A percentile compares a stretch with the other conserved stretches of the same genome.
phyloP scores from a whole-genome alignment of 2,329 filamentous ascomycete genomes.

The Epichloe festucae region DNA sequence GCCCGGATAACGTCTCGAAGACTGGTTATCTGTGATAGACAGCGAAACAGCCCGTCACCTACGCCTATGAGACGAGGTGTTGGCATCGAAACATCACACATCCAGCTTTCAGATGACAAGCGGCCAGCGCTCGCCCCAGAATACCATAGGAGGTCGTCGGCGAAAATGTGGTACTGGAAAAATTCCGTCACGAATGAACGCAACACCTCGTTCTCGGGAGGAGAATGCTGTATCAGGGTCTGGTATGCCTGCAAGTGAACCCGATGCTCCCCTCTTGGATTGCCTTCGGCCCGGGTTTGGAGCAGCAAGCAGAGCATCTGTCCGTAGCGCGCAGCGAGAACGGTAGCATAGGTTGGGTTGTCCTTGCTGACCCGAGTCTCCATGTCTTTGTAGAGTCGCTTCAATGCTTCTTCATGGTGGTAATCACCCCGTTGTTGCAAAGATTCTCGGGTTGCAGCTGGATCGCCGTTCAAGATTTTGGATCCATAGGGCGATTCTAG shows the following conservation, averaged over 20 bases:
- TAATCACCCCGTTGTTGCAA: conserved; percentile 39
- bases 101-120: conserved; percentile 32
- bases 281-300: conserved; percentile 43
- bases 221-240: conserved; percentile 49
- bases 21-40: conserved; percentile 66
- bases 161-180: conserved; percentile 69
- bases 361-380: conserved; percentile 26
- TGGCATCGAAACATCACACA: conserved; percentile 27
- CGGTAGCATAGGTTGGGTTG: conserved; percentile 31
- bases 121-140: conserved; percentile 24
- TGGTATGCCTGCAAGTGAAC: conserved; percentile 67
- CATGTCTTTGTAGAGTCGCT: conserved; percentile 36
- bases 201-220: conserved; percentile 54
- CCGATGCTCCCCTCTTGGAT: conserved; percentile 56
- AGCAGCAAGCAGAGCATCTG: conserved; percentile 51
- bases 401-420: conserved; percentile 43
- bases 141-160: conserved; percentile 47
- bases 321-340: conserved; percentile 43
- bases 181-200: conserved; percentile 55
- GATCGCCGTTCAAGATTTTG: conserved; percentile 37
- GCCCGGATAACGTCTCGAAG: conserved; percentile 62
- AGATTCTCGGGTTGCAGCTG: conserved; percentile 31
- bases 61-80: conserved; percentile 59
- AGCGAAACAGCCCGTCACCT: conserved; percentile 66
- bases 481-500: conserved; percentile 42